phyloP scores from a whole-genome alignment of 2,329 filamentous ascomycete species.

The Trichoderma koningiopsis region DNA sequence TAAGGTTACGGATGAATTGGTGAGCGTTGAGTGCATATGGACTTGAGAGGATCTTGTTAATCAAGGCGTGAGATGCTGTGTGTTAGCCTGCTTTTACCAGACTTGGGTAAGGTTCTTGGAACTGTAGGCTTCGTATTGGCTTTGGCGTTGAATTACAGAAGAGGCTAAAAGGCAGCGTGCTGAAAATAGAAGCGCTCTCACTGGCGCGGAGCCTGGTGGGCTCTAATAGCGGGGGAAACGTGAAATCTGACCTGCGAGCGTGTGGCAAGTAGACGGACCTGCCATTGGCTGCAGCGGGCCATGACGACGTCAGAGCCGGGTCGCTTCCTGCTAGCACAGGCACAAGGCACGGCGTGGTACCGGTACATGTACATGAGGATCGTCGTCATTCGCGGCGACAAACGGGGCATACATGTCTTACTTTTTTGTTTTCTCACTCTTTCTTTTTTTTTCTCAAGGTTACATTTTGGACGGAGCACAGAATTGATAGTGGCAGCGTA shows the following conservation, averaged over 20 bases:
- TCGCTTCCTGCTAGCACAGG: background rate
- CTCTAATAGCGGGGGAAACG: background rate
- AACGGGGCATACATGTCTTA: background rate
- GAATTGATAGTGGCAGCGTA: background rate
- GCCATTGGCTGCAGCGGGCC: background rate
- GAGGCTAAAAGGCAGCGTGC: background rate
- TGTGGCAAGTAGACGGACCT: background rate
- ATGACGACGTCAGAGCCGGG: background rate
- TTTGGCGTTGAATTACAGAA: background rate
- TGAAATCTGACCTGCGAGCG: background rate
- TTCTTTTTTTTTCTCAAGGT: background rate
- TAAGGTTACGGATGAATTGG: background rate
- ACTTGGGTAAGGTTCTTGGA: background rate
- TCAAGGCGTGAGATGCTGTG: no score
- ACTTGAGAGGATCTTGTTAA: background rate
- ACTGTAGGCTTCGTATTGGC: background rate
- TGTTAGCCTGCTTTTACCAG: no score
- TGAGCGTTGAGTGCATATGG: background rate
- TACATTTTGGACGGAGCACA: background rate
- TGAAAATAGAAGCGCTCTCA: background rate
- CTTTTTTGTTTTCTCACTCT: background rate
- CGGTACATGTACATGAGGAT: background rate
- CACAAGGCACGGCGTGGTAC: background rate
- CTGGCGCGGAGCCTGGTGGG: background rate
- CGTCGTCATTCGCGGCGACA: background rate